Evolutionary conservation across 2,329 filamentous ascomycete species (phyloP).

Genomic region (Nemania abortiva): DNA sequence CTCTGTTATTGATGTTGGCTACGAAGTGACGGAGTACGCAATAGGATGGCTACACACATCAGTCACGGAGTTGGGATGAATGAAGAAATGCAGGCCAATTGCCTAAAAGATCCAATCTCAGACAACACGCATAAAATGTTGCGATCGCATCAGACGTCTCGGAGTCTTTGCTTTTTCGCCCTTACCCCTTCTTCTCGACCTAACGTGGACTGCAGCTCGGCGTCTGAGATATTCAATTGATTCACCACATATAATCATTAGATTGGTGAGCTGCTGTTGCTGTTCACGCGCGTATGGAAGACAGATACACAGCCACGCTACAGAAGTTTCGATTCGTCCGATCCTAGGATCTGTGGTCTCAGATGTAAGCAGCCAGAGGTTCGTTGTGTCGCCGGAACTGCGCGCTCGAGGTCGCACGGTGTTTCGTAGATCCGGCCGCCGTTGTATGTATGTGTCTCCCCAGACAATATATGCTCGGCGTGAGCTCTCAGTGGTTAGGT

Average conservation of each 20-base stretch:
- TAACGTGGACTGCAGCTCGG: background rate
- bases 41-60: background rate
- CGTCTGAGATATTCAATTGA: background rate
- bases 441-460: background rate
- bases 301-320: background rate
- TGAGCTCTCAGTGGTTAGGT: background rate
- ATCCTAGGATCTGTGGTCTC: constrained; percentile 6
- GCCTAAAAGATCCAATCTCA: background rate
- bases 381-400: constrained; percentile 16
- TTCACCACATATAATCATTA: background rate
- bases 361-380: constrained; percentile 16
- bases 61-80: background rate
- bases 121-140: background rate
- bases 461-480: background rate
- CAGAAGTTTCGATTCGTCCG: background rate
- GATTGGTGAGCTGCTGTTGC: background rate
- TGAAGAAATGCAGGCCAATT: no score
- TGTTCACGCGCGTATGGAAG: background rate
- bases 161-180: background rate
- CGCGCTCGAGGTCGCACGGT: constrained; percentile 21
- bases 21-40: background rate
- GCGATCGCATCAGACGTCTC: background rate
- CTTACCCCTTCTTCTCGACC: background rate
- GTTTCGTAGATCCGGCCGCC: constrained; percentile 4
- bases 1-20: background rate